Conservation (phyloP, 2,329 filamentous ascomycete genomes). For the Fusarium sp. region DNA sequence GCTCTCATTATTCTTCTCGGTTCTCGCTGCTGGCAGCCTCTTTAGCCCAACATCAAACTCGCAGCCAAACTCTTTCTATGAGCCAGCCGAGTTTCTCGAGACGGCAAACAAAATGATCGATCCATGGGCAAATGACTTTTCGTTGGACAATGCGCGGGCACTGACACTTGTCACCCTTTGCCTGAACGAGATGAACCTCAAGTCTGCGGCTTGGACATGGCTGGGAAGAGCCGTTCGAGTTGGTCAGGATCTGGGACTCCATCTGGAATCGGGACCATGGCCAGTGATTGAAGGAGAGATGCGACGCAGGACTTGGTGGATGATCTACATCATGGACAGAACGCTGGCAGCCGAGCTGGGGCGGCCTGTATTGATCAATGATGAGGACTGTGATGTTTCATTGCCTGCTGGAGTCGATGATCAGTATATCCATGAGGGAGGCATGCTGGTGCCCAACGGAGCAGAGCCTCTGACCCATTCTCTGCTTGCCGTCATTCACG, state of each 20-base stretch:
- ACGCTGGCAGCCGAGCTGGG: slow-evolving; percentile 84
- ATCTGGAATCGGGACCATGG: slow-evolving; percentile 80
- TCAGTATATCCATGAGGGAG: slow-evolving; percentile 74
- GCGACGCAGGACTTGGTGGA: slow-evolving; percentile 92
- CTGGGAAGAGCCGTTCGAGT: slow-evolving; percentile 82
- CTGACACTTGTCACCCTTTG: slow-evolving; percentile 82
- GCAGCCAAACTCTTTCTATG: slow-evolving; percentile 64
- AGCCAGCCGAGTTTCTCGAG: slow-evolving; percentile 76
- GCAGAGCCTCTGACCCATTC: slow-evolving; percentile 73
- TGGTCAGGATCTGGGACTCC: slow-evolving; percentile 85
- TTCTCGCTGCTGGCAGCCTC: slow-evolving; percentile 85
- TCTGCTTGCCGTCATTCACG: slow-evolving; percentile 82
- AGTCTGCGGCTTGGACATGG: slow-evolving; percentile 88
- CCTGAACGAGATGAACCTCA: slow-evolving; percentile 86
- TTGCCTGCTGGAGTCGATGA: slow-evolving; percentile 87
- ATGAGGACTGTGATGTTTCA: slow-evolving; percentile 86
- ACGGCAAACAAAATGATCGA: slow-evolving; percentile 77
- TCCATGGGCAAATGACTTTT: slow-evolving; percentile 83
- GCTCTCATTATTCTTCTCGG: slow-evolving; percentile 83
- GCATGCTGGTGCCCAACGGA: slow-evolving; percentile 64
- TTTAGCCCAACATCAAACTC: slow-evolving; percentile 70
- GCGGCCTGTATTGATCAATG: slow-evolving; percentile 84
- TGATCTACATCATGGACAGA: slow-evolving; percentile 89
- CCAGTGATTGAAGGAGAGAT: slow-evolving; percentile 85
- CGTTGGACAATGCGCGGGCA: slow-evolving; percentile 79